phyloP scores from a whole-genome alignment of 2,329 filamentous ascomycete species.

The Sarocladium brachiariae region DNA sequence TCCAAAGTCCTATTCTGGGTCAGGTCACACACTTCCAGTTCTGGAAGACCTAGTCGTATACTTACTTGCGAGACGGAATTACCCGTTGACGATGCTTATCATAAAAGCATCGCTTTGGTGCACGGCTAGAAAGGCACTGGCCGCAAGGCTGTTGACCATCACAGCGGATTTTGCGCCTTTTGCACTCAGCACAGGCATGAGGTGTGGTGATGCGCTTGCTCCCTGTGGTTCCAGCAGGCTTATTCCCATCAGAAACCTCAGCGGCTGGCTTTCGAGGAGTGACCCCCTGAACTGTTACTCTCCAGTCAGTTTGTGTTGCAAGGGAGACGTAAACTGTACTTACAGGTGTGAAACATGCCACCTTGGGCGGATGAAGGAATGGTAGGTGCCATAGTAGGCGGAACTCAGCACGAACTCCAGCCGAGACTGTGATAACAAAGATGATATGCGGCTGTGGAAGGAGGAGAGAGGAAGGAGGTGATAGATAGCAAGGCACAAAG shows the following conservation, averaged over 20 bases:
- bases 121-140: conserved; percentile 75
- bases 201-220: conserved; percentile 48
- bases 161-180: conserved; percentile 76
- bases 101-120: conserved; percentile 72
- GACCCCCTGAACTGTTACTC: conserved; percentile 40
- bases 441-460: background rate
- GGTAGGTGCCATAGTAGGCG: conserved; percentile 29
- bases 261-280: conserved; percentile 42
- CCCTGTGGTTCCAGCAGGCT: conserved; percentile 29
- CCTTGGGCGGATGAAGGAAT: conserved; percentile 41
- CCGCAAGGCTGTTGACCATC: conserved; percentile 77
- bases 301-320: conserved; percentile 11
- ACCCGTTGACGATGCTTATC: conserved; percentile 72
- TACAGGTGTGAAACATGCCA: conserved; percentile 42
- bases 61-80: conserved; percentile 71
- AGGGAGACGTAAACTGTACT: background rate
- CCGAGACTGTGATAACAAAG: no score
- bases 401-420: background rate
- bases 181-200: conserved; percentile 69
- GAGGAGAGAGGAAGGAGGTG: background rate
- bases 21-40: background rate
- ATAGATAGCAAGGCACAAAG: background rate
- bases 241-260: conserved; percentile 30
- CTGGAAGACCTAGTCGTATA: conserved; percentile 11
- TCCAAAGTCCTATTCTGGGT: conserved; percentile 44